These are phyloP conservation scores for Yamadazyma pseudoaaseri DNA, from an alignment of 1,139 yeast species.

Conservation along the genomic window DNA sequence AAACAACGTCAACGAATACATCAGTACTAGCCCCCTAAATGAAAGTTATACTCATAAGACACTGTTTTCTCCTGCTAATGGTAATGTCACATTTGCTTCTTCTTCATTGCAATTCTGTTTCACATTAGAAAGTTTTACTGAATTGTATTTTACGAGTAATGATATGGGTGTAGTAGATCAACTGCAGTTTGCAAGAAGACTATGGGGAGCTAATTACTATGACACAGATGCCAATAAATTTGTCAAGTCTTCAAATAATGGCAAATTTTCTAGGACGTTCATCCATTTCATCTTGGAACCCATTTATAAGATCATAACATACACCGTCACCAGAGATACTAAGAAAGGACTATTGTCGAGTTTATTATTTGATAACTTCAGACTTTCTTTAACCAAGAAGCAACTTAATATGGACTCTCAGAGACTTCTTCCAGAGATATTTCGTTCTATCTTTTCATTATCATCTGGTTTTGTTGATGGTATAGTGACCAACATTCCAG, in stretches of 20 bases:
- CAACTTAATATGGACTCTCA: constrained; percentile 53
- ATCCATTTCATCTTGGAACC: constrained; percentile 74
- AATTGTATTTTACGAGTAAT: constrained; percentile 40
- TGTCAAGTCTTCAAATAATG: constrained; percentile 29
- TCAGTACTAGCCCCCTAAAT: constrained; percentile 30
- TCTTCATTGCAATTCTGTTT: constrained; percentile 62
- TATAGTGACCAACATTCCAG: constrained; percentile 31
- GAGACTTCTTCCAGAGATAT: constrained; percentile 54
- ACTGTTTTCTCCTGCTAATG: constrained; percentile 58
- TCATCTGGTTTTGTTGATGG: constrained; percentile 56
- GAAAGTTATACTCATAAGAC: constrained; percentile 24
- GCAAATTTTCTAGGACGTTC: constrained; percentile 51
- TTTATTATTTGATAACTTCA: constrained; percentile 48
- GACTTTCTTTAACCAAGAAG: constrained; percentile 38
- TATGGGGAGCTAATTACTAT: constrained; percentile 81
- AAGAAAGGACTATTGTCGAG: constrained; percentile 33
- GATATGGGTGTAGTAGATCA: constrained; percentile 29
- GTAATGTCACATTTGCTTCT: constrained; percentile 77
- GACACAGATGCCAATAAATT: constrained; percentile 46
- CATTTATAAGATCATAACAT: constrained; percentile 69
- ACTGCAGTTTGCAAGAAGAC: constrained; percentile 45
- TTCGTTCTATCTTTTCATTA: constrained; percentile 52
- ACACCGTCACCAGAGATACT: constrained; percentile 56
- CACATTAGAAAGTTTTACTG: constrained; percentile 63
- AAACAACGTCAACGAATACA: constrained; percentile 60